Evolutionary conservation across 441 rosid genomes (phyloP).

Genomic region (Pelargonium citronellum): DNA sequence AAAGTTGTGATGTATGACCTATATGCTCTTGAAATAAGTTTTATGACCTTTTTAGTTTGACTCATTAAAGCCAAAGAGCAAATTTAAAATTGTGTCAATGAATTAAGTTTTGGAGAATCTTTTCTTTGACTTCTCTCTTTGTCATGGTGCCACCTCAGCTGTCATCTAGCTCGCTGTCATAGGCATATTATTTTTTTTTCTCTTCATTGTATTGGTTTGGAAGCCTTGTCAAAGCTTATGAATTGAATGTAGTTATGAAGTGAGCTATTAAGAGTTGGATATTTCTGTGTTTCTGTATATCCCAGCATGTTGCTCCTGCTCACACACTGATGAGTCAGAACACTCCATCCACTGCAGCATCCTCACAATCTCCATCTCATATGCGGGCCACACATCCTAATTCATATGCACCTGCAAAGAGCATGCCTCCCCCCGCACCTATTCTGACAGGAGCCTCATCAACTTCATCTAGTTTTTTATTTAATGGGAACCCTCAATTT

Average conservation of each 20-base stretch:
- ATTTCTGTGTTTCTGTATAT: background rate
- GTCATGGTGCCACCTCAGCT: too few relatives aligned
- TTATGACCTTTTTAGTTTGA: background rate
- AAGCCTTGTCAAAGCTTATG: too few relatives aligned
- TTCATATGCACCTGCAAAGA: slow-evolving; percentile 1
- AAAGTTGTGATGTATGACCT: background rate
- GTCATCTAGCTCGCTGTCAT: too few relatives aligned
- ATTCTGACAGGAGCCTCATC: slow-evolving; percentile 16
- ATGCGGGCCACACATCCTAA: slow-evolving; percentile 13
- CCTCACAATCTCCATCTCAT: slow-evolving; percentile 14
- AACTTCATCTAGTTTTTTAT: slow-evolving; percentile 20
- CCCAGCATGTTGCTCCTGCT: background rate
- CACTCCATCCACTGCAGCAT: slow-evolving; percentile 3
- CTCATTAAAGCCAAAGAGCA: background rate
- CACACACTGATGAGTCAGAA: slow-evolving; percentile 22
- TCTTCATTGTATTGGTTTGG: too few relatives aligned
- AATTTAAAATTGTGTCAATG: background rate
- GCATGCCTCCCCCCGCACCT: slow-evolving; percentile 16
- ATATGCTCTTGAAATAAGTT: background rate
- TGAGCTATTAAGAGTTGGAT: too few relatives aligned
- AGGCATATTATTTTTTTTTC: too few relatives aligned
- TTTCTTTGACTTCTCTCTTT: background rate
- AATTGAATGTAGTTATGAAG: too few relatives aligned
- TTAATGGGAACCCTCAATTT: background rate
- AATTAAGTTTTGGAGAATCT: background rate